Percentiles rank a stretch among this genome's conserved stretches.
phyloP scores from a whole-genome alignment of 1,284 basidiomycete genomes.

The Rhodotorula sp. region DNA sequence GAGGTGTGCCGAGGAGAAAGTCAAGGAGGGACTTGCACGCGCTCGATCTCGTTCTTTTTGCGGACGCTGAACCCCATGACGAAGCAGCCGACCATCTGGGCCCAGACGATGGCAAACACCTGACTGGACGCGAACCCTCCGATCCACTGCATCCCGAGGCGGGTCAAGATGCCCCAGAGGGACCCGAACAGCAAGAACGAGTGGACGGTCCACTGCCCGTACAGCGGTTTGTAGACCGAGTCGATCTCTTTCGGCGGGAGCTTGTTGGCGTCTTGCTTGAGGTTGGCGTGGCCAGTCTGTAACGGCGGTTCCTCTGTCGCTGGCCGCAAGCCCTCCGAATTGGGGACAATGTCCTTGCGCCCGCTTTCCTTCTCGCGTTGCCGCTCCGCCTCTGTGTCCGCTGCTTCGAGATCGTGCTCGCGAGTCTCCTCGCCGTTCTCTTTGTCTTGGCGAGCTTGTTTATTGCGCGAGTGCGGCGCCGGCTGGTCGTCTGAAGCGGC shows the following conservation, averaged over 20 bases:
- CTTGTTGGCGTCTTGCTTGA: neutral
- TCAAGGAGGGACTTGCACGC: neutral
- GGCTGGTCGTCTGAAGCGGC: neutral
- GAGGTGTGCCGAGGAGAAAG: neutral
- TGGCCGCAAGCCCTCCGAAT: neutral
- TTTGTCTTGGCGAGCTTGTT: neutral
- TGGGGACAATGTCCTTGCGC: neutral
- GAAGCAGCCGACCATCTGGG: slow-evolving; percentile 83
- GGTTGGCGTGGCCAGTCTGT: slow-evolving; percentile 5
- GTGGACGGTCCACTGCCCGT: slow-evolving; percentile 35
- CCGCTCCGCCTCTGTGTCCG: neutral
- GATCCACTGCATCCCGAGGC: slow-evolving; percentile 50
- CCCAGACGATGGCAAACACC: slow-evolving; percentile 81
- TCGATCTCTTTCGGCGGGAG: neutral
- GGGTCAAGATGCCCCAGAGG: slow-evolving; percentile 50
- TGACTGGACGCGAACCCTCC: slow-evolving; percentile 67
- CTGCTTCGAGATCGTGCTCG: neutral
- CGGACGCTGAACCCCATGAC: slow-evolving; percentile 70
- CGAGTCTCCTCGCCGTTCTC: neutral
- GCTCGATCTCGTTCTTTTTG: slow-evolving; percentile 25
- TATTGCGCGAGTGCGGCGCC: neutral
- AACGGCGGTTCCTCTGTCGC: slow-evolving; percentile 17
- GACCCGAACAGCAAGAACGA: slow-evolving; percentile 48
- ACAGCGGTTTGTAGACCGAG: neutral
- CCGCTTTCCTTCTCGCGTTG: neutral